Evolutionary conservation across 257 asterid species (phyloP), one percentile per base, ranked within the genome.

Genomic region (Plantago ovata): DNA sequence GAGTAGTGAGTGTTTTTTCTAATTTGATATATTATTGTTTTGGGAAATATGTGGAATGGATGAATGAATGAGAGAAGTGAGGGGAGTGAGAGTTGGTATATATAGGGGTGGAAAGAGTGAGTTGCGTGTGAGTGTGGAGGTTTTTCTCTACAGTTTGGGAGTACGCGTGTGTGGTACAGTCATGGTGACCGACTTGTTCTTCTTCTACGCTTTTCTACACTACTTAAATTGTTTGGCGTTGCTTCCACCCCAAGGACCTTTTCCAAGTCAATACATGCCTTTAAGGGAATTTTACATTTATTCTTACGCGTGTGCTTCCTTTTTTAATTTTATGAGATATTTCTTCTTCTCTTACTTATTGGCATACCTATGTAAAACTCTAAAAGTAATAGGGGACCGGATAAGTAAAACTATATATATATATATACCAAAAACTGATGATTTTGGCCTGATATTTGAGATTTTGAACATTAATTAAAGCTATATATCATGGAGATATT

Each of bases 161-260:
- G 15, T 10, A 14, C n/a, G 51, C 51, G 51, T 55, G 60, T 38
- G 46, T 38, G 60, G 28, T 32, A 50, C n/a, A 36, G 18, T 53
- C 59, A 53, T 15, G 14, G 45, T 54, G 60, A 54, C 60, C 60
- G 60, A 38, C 60, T 55, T 16, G 56, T 55, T 52, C 15, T 12
- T 52, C 42, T 33, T 11, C 46, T 18, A 15, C 6, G 2, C 36
- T 3, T 28, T 28, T 28, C n/a, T n/a, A n/a, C n/a, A n/a, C n/a
- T n/a, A n/a, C n/a, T n/a, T n/a, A n/a, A n/a, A n/a, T n/a, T n/a
- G n/a, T n/a, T 44, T 0, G 13, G 20, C 14, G 45, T 48, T 46
- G 47, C 44, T 33, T 28, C 47, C 3, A 46, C 19, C 14, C 15
- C 57, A 60, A 47, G 32, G 36, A 32, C 56, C 20, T 60, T 38